Conservation (phyloP, 2,329 filamentous ascomycete species). For the Exophiala bonariae region DNA sequence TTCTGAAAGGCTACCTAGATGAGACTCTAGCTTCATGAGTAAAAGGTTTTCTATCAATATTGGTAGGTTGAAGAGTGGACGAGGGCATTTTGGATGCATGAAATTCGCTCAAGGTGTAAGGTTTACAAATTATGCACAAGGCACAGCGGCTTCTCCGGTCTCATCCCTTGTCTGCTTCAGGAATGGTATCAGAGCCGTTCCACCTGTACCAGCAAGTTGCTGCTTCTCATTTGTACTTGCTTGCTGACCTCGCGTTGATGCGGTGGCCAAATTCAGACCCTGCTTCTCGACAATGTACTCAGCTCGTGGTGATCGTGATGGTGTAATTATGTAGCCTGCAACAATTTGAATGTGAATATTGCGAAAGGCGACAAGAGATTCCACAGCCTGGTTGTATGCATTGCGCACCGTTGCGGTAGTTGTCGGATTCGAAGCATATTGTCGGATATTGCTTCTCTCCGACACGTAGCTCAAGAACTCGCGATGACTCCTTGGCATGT, state of each 20-base stretch:
- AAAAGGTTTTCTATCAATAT: no score
- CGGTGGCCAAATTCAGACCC: conserved; percentile 46
- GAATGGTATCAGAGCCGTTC: conserved; percentile 55
- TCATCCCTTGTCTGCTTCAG: conserved; percentile 54
- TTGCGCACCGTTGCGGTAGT: conserved; percentile 34
- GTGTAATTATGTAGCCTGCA: conserved; percentile 53
- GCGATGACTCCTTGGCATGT: conserved; percentile 56
- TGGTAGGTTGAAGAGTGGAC: not conserved
- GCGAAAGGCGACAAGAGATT: conserved; percentile 44
- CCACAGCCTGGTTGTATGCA: conserved; percentile 15
- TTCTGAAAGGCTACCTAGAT: no score
- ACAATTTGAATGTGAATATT: conserved; percentile 56
- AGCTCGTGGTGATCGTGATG: conserved; percentile 32
- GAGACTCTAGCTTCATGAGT: no score
- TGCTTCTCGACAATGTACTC: conserved; percentile 13
- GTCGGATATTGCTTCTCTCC: conserved; percentile 46
- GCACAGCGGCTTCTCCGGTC: conserved; percentile 31
- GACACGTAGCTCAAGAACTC: conserved; percentile 51
- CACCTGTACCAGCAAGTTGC: conserved; percentile 52
- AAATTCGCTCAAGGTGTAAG: not conserved
- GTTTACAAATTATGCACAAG: not conserved
- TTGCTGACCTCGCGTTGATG: conserved; percentile 37
- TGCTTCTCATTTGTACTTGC: conserved; percentile 28
- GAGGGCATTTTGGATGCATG: not conserved
- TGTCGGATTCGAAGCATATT: conserved; percentile 40